Evolutionary conservation across 2,329 filamentous ascomycete species (phyloP), one percentile per base, ranked within the genome.

Genomic region (Aspergillus viridinutans): DNA sequence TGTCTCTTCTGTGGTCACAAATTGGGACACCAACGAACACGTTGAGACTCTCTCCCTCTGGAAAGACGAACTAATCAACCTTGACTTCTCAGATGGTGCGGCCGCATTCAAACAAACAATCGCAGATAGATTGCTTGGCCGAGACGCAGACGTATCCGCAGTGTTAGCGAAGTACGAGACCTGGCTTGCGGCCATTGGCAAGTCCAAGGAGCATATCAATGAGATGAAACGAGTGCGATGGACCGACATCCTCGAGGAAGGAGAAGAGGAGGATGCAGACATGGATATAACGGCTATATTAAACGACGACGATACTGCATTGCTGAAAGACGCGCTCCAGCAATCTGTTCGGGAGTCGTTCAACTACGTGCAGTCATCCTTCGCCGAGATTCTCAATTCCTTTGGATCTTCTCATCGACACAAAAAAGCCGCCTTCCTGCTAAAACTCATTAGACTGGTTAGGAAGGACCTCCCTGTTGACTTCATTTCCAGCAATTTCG

Each of bases 401-500:
- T 80, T 81, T 49, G 81, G 81, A 3, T 72, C 74, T 29, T 58
- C 62, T 23, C 52, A 69, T 55, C 47, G 78, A 84, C 60, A 81
- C 83, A 60, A 81, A 82, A 74, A 76, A 57, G 72, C 75, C 6
- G 73, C 75, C 3, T 92, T 92, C 63, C 73, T 95, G 20, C 72
- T 95, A 1, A 87, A 91, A 4, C 75, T 92, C 0, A 76, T 94
- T 20, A 82, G 92, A 29, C 89, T 93, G 61, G 82, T 96, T 20
- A 84, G 90, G 10, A 80, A 81, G 38, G 82, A 86, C 5, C 78
- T 90, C 6, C 87, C 89, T 0, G 74, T 80, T 8, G 61, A 66
- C 6, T 67, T 85, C 35, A 75, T 80, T 59, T 67, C 71, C 3
- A 53, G 57, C 20, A 63, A 71, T 14, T 65, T 69, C 29, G 25